Evolutionary conservation across 202 grass and related monocot genomes (phyloP), one percentile per base, ranked within the genome.

Genomic region (Dendrocalamus latiflorus): DNA sequence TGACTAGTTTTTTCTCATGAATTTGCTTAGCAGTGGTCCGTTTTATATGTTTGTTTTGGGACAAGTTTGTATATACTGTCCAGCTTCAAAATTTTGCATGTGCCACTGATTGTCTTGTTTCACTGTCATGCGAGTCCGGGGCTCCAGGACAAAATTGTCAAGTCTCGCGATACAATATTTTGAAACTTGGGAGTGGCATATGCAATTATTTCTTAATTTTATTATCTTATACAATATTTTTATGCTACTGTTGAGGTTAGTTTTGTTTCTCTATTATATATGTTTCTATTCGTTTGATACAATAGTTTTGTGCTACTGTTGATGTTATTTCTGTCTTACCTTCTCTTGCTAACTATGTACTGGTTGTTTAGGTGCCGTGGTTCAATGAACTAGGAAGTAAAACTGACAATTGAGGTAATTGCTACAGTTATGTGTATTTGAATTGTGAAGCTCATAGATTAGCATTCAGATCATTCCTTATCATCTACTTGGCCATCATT

Each of bases 371-470:
- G 95, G 87, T 98, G 95, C 60, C 95, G 91, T 65, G 95, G 95
- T 73, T 98, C 95, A 71, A 95, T 98, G 95, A 98, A 98, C 79
- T 98, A 93, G 82, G 81, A 86, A 75, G 16, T 62, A 81, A 69
- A 59, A 47, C 15, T 24, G 36, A 65, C 67, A 38, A 42, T 65
- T 21, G 25, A 68, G 88, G 88, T 82, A 86, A 66, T 42, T 74
- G 12, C 59, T 68, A 44, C 55, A 66, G 47, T 78, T 76, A 36
- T 44, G 43, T 45, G 9, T 82, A 37, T 77, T 39, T 70, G 16
- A 72, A 55, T 15, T 77, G 24, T 81, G 48, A 59, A 70, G 41
- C 55, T 82, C 12, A 44, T 21, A 75, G 2, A 33, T 44, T 70
- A 45, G 18, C 36, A 69, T 87, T 41, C 18, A 43, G 25, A 87